Evolutionary conservation across 2,329 filamentous ascomycete species (phyloP), one percentile per base, ranked within the genome.

Genomic region (Cladorrhinum sp.): DNA sequence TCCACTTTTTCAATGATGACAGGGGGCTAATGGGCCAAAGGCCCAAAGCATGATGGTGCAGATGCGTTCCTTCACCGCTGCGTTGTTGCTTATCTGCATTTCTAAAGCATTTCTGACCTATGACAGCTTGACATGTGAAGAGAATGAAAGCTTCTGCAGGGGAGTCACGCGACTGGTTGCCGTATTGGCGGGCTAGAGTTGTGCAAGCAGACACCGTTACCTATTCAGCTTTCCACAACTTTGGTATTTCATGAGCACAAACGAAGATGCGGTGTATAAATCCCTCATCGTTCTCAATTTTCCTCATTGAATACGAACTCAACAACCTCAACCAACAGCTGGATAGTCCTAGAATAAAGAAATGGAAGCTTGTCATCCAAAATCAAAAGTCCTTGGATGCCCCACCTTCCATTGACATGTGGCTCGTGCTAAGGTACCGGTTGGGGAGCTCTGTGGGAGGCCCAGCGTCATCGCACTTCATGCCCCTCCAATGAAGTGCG

Each of bases 161-260:
- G 42, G n/a, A 2, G 49, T 62, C 63, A 65, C 63, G 59, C 63
- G 63, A 65, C 58, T 57, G 56, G 57, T 62, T 65, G 39, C 56
- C 58, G 7, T 21, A 46, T 46, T 46, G 28, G 26, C 16, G 5
- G 20, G 50, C 18, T 30, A 16, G 23, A 28, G 23, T 10, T 53
- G 20, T 8, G 36, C 36, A 23, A 30, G 26, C 10, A 48, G 16
- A 58, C 26, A 52, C 23, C 18, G 23, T 10, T 12, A 52, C 12
- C 36, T 46, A 21, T 46, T 16, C 18, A 14, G n/a, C 16, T 20
- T 46, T 46, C 42, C 42, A 46, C 42, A 46, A 18, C 16, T 8
- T 46, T 20, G n/a, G 6, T 18, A 18, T 42, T 51, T 24, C n/a
- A n/a, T n/a, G n/a, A n/a, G 14, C 61, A 60, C 54, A 5, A 33